Evolutionary conservation across 2,329 filamentous ascomycete genomes (phyloP).

Genomic region (Pseudopyrenochaeta lycopersici): DNA sequence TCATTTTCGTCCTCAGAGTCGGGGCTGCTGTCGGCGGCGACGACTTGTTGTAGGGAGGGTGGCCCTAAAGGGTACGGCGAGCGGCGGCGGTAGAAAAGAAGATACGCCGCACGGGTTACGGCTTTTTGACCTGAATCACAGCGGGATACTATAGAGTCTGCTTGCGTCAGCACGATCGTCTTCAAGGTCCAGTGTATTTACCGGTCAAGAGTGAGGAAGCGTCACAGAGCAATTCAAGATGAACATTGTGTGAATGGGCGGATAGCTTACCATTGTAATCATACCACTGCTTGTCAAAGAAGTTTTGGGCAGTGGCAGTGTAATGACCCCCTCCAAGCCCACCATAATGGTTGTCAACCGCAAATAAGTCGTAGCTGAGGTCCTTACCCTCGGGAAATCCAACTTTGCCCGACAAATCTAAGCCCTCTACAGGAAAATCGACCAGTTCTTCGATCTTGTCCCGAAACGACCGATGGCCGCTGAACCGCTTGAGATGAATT

Average conservation of each 20-base stretch:
- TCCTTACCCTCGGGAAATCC: constrained; percentile 82
- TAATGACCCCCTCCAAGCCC: constrained; percentile 95
- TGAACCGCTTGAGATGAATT: constrained; percentile 95
- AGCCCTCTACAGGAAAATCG: constrained; percentile 87
- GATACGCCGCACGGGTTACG: constrained; percentile 82
- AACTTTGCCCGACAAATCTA: constrained; percentile 83
- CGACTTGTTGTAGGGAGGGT: constrained; percentile 74
- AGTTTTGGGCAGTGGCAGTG: constrained; percentile 93
- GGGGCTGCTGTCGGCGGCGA: constrained; percentile 63
- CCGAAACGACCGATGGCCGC: constrained; percentile 79
- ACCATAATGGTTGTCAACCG: constrained; percentile 94
- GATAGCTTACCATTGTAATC: constrained; percentile 82
- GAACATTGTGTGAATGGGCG: background rate
- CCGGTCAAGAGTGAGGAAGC: background rate
- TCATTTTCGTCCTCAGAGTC: constrained; percentile 55
- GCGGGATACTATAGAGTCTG: constrained; percentile 78
- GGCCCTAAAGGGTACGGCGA: constrained; percentile 82
- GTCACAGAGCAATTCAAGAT: too few relatives aligned
- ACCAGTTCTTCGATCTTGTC: constrained; percentile 93
- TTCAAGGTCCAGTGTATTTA: background rate
- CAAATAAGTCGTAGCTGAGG: constrained; percentile 91
- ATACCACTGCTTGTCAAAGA: constrained; percentile 89
- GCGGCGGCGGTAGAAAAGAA: constrained; percentile 93
- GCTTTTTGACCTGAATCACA: constrained; percentile 68
- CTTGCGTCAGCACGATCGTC: background rate